Base-by-base conservation (phyloP, 2,329 filamentous ascomycete genomes). In the Tolypocladium cylindrosporum region DNA sequence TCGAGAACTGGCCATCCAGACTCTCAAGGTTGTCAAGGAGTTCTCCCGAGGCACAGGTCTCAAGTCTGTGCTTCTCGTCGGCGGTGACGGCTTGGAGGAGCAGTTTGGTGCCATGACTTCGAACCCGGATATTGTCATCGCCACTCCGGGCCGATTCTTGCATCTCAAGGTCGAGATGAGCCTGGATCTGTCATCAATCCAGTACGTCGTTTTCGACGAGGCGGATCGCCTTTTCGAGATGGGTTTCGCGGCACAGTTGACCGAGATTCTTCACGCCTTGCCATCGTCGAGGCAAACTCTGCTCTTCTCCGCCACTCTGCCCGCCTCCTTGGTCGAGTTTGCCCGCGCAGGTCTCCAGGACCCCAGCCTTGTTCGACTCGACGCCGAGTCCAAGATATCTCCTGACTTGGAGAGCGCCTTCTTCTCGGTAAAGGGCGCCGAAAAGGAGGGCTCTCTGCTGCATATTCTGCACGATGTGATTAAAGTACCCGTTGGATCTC, bases 121-220 rank as follows among this genome's bases (percentile, higher is more conserved):
- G 40, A 99, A 99, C 70, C 94, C 95, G 0, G 95, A 99, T 71
- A 96, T 99, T 64, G 85, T 99, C 66, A 97, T 99, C 68, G 94
- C 94, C 13, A 97, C 95, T 0, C 94, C 94, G 0, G 94, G 95
- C 71, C 90, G 94, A 65, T 99, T 99, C 66, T 77, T 99, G 64
- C 94, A 99, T 79, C 75, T 99, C 62, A 95, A 97, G 74, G 93
- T 97, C 24, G 94, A 99, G 70, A 99, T 99, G 95, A 80, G 81
- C 11, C 74, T 99, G 56, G 90, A 97, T 67, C 76, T 99, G n/a
- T 91, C 88, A 0, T 96, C 91, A 4, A 87, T 99, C 61, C 83
- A 85, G 65, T 99, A 99, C 68, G 90, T 96, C 31, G 94, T 99
- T 10, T 99, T 99, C 63, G 94, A 99, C 70, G 94, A 99, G 72